Evolutionary conservation across 1,284 basidiomycete species (phyloP), one percentile per base, ranked within the genome.

Genomic region (Apiotrichum siamense): DNA sequence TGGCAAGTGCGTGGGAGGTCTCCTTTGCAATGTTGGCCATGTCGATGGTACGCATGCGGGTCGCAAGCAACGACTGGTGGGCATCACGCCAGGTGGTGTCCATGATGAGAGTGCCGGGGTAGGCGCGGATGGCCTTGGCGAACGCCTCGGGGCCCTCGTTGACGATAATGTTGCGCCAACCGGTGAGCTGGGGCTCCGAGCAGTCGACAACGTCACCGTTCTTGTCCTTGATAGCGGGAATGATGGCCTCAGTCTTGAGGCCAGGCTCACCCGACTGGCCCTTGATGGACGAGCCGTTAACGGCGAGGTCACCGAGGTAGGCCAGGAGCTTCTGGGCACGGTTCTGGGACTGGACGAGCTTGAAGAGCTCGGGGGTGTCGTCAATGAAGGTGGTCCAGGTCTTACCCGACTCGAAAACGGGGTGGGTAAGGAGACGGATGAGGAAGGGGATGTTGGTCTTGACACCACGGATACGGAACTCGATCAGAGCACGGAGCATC

Each of bases 321-420:
- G 88, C 86, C 44, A 99, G 81, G 51, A 98, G 77, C 75, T 98
- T 98, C 77, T 97, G 94, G 3, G 96, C 96, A 76, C 96, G 88
- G 77, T 98, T 99, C 77, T 94, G 92, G 67, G 87, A 93, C 69
- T 90, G 88, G 7, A 98, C 92, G 54, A 98, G 83, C 76, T 94
- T 96, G 86, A 98, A 98, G 61, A 98, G 84, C 72, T 97, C 93
- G 31, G 90, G 94, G 3, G 93, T 97, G 76, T 99, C 96, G 71
- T 99, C 96, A 73, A 99, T 98, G 79, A 97, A 97, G 21, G 93
- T 97, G 3, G 92, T 99, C 96, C 96, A 99, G 20, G 96, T 97
- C 78, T 89, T 88, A 57, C 92, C 92, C 38, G 83, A 86, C 63
- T 97, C 88, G 77, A 97, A 98, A 60, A 93, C 83, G 64, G 94